Evolutionary conservation across 2,329 filamentous ascomycete species (phyloP).

Genomic region (Colletotrichum cordylinicola): DNA sequence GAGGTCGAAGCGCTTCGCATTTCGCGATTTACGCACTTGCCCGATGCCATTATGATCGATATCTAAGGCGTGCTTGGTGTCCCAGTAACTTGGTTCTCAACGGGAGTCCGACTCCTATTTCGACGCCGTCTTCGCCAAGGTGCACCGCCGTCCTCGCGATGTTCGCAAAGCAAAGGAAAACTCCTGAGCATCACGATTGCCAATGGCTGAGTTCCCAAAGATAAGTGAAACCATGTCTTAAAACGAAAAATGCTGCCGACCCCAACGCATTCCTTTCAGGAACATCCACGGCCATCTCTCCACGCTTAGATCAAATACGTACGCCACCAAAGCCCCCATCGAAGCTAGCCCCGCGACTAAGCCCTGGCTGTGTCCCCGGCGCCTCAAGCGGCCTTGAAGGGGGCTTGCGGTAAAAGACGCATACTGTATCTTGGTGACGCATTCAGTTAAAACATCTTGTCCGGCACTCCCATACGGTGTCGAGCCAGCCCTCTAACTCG

Average conservation of each 20-base stretch:
- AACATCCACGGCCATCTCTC: not conserved
- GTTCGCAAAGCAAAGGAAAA: not conserved
- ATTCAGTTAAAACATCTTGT: not conserved
- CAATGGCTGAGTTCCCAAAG: not conserved
- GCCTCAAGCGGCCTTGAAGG: not conserved
- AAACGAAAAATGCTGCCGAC: not conserved
- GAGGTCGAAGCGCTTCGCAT: not conserved
- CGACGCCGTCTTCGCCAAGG: not conserved
- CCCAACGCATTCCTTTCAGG: conserved; percentile 11
- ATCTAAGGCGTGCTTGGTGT: not conserved
- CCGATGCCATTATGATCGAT: not conserved
- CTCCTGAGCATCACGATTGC: not conserved
- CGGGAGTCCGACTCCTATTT: not conserved
- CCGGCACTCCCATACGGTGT: not conserved
- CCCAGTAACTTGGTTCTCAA: conserved; percentile 1
- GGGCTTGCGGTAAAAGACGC: not conserved
- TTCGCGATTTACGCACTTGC: not conserved
- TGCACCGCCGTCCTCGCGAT: not conserved
- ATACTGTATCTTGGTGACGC: not conserved
- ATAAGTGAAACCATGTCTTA: not conserved
- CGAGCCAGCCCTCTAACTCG: not conserved
- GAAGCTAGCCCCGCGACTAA: not conserved
- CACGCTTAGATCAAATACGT: not conserved
- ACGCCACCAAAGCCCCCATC: not conserved
- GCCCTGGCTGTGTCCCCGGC: not conserved